Evolutionary conservation across 2,329 filamentous ascomycete genomes (phyloP).

Genomic region (Fusarium stilboides): DNA sequence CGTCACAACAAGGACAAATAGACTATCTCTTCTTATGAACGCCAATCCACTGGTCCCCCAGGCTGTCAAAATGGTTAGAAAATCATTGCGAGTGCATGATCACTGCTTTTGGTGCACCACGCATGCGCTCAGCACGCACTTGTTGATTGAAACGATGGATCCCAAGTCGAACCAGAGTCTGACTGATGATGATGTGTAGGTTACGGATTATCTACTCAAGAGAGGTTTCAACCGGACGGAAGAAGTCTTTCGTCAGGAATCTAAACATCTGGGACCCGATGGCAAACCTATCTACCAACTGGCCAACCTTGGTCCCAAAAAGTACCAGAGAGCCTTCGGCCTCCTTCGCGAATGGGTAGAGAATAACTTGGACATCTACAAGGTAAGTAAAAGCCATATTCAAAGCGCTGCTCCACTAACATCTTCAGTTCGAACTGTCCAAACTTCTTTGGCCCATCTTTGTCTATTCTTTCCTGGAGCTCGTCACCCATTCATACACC

Average conservation of each 20-base stretch:
- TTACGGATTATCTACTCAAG: slow-evolving; percentile 96
- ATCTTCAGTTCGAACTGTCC: slow-evolving; percentile 82
- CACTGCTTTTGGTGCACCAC: background rate
- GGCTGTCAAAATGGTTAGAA: background rate
- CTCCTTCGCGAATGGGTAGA: slow-evolving; percentile 88
- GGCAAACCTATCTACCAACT: slow-evolving; percentile 80
- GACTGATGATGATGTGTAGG: slow-evolving; percentile 56
- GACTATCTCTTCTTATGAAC: background rate
- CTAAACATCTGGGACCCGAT: slow-evolving; percentile 84
- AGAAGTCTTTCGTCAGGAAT: slow-evolving; percentile 92
- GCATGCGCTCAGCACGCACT: background rate
- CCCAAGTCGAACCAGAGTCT: background rate
- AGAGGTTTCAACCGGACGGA: slow-evolving; percentile 95
- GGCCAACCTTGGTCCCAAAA: slow-evolving; percentile 80
- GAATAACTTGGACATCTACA: slow-evolving; percentile 93
- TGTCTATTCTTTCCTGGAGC: slow-evolving; percentile 90
- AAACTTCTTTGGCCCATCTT: slow-evolving; percentile 95
- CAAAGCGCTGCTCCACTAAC: slow-evolving; percentile 40
- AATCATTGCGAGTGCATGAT: background rate
- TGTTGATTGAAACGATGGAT: background rate
- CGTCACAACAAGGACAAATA: background rate
- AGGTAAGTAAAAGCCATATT: slow-evolving; percentile 65
- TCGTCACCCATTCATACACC: slow-evolving; percentile 79
- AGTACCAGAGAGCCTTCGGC: slow-evolving; percentile 82
- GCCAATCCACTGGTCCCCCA: too few relatives aligned